Base-by-base conservation (phyloP, 2,329 filamentous ascomycete species). In the Eutypa lata region DNA sequence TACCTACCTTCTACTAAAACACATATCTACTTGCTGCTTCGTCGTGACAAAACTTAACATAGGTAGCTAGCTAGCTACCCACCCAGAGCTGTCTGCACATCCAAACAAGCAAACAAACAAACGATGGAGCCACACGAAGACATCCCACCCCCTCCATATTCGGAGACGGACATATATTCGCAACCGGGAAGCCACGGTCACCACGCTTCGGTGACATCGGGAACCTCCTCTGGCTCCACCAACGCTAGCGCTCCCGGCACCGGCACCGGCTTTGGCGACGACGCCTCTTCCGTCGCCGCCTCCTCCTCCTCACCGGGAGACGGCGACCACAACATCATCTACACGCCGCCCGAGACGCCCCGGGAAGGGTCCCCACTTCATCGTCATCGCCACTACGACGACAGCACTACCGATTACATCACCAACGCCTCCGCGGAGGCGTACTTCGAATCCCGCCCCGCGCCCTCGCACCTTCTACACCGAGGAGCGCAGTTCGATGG, bases 131-230 rank as follows among this genome's bases (percentile, higher is more conserved):
- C 52, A 14, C 61, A 67, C 31, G 68, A 73, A 51, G 71, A 78
- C 53, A 63, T 67, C 7, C 78, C 80, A 19, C 81, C 80, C 42
- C 80, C 80, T 4, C 81, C 82, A 6, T 84, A 84, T 60, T 76
- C 76, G 38, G 80, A 82, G 65, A 82, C 78, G 16, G 81, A 84
- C 63, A 74, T 80, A 37, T 80, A 76, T 68, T 81, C 78, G 14
- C 71, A 62, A 48, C 68, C 76, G 3, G 70, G 70, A 28, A 61
- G 57, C 49, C 65, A 31, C 26, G 6, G 10, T 31, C 26, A 6
- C 5, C 6, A 31, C 26, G 26, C 26, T 6, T 5, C 64, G 49
- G 38, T 18, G 11, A 11, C 19, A 6, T n/a, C 5, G 35, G 7
- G 14, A 38, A 38, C 16, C n/a, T n/a, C n/a, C n/a, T n/a, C n/a